These are phyloP conservation scores for Xanthoparmelia taractica DNA, from an alignment of 495 filamentous ascomycete species.

Conservation along the genomic window DNA sequence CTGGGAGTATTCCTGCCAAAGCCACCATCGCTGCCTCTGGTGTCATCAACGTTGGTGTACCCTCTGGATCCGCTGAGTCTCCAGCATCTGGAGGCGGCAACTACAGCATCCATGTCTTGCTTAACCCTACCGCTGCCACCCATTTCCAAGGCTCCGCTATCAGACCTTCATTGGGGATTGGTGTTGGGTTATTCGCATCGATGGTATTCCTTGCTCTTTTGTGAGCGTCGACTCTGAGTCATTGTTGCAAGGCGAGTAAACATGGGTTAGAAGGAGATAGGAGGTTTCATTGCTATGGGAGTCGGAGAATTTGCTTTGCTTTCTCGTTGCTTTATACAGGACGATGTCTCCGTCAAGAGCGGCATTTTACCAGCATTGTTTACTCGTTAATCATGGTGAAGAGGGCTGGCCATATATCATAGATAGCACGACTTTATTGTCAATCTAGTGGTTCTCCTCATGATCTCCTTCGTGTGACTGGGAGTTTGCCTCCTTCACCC, in stretches of 20 bases:
- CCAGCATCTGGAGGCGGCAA: constrained; percentile 5
- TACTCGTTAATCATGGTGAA: constrained; percentile 7
- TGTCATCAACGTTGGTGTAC: neutral
- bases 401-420: constrained; percentile 9
- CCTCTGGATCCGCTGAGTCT: neutral
- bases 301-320: constrained; percentile 12
- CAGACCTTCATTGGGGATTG: constrained; percentile 1
- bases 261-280: constrained; percentile 8
- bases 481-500: neutral
- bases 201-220: constrained; percentile 3
- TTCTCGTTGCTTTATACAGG: constrained; percentile 14
- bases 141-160: constrained; percentile 13
- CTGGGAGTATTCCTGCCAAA: neutral
- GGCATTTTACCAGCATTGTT: constrained; percentile 1
- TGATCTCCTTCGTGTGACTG: neutral
- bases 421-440: constrained; percentile 13
- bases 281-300: constrained; percentile 7
- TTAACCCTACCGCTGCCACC: constrained; percentile 8
- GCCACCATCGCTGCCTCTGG: neutral
- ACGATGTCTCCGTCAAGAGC: constrained; percentile 1
- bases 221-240: constrained; percentile 5
- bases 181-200: constrained; percentile 4
- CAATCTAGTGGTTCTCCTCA: constrained; percentile 9
- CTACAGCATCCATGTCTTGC: constrained; percentile 14
- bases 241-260: neutral